Evolutionary conservation across 2,329 filamentous ascomycete genomes (phyloP).

Genomic region (Talaromyces pinophilus): DNA sequence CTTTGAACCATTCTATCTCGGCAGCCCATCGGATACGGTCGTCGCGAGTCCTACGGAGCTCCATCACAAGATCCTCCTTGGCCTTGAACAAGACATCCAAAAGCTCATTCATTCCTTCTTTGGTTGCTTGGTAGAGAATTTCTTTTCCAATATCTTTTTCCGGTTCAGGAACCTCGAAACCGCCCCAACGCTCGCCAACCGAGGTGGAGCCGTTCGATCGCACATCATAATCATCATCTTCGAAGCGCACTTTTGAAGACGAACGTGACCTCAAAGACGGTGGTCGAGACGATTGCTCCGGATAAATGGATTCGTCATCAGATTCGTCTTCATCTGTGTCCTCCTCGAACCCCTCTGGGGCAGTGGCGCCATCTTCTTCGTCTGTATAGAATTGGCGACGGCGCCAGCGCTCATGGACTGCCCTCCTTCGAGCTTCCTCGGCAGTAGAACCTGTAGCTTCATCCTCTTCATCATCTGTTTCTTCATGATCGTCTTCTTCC

Average conservation of each 20-base stretch:
- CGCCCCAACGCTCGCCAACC: slow-evolving; percentile 69
- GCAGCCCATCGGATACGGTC: slow-evolving; percentile 58
- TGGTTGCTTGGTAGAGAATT: slow-evolving; percentile 85
- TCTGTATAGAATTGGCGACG: slow-evolving; percentile 79
- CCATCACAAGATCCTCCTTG: slow-evolving; percentile 74
- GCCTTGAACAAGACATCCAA: slow-evolving; percentile 82
- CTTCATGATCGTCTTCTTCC: slow-evolving; percentile 3
- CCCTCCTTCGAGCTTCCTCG: slow-evolving; percentile 35
- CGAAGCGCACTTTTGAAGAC: slow-evolving; percentile 77
- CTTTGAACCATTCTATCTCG: slow-evolving; percentile 44
- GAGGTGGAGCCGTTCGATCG: slow-evolving; percentile 72
- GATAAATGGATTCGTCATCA: slow-evolving; percentile 58
- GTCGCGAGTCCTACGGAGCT: slow-evolving; percentile 63
- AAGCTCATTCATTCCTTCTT: slow-evolving; percentile 90
- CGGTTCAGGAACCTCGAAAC: slow-evolving; percentile 74
- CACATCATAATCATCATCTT: slow-evolving; percentile 70
- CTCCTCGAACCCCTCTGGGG: slow-evolving; percentile 61
- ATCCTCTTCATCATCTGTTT: slow-evolving; percentile 25
- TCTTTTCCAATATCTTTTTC: slow-evolving; percentile 84
- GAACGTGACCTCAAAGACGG: slow-evolving; percentile 65
- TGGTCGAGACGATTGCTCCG: slow-evolving; percentile 37
- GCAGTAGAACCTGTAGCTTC: slow-evolving; percentile 22
- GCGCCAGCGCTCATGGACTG: slow-evolving; percentile 71
- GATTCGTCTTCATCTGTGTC: slow-evolving; percentile 42
- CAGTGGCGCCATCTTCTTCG: slow-evolving; percentile 74